Conservation (phyloP, 2,329 filamentous ascomycete genomes). For the Aspergillus ochraceoroseus region DNA sequence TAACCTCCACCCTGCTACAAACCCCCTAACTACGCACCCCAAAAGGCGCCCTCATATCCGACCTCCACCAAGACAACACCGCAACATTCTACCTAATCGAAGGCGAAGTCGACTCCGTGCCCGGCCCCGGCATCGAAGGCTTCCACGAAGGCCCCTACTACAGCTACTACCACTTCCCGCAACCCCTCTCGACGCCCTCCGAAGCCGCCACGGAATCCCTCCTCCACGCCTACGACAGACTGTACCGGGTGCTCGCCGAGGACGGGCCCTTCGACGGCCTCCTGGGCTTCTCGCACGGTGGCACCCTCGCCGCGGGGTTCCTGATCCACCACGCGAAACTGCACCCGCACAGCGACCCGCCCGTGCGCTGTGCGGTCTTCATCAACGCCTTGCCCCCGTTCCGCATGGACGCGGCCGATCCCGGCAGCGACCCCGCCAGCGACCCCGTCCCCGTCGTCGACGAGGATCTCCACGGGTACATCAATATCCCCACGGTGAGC, state of each 20-base stretch:
- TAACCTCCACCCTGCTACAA: slow-evolving; percentile 3
- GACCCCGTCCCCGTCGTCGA: no score
- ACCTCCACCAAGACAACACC: slow-evolving; percentile 28
- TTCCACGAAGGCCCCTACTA: slow-evolving; percentile 33
- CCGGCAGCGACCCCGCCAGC: no score
- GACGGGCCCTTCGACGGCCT: slow-evolving; percentile 33
- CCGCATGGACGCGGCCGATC: slow-evolving; percentile 23
- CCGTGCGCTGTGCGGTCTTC: slow-evolving; percentile 35
- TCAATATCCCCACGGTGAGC: slow-evolving; percentile 26
- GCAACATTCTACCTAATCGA: slow-evolving; percentile 31
- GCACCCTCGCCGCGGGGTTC: slow-evolving; percentile 29
- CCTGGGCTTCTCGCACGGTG: slow-evolving; percentile 37
- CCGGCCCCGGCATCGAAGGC: slow-evolving; percentile 29
- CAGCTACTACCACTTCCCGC: slow-evolving; percentile 32
- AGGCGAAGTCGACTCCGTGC: slow-evolving; percentile 27
- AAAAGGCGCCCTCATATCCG: slow-evolving; percentile 25
- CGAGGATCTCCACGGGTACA: slow-evolving; percentile 24
- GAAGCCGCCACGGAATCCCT: slow-evolving; percentile 23
- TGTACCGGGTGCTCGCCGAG: slow-evolving; percentile 27
- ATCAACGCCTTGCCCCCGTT: slow-evolving; percentile 32
- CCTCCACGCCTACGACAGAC: slow-evolving; percentile 25
- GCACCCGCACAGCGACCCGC: slow-evolving; percentile 19
- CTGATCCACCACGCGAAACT: slow-evolving; percentile 29
- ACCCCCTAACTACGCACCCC: neutral
- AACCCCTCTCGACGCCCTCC: slow-evolving; percentile 22